Base-by-base conservation (phyloP, 2,329 filamentous ascomycete genomes). In the Beauveria caledonica region DNA sequence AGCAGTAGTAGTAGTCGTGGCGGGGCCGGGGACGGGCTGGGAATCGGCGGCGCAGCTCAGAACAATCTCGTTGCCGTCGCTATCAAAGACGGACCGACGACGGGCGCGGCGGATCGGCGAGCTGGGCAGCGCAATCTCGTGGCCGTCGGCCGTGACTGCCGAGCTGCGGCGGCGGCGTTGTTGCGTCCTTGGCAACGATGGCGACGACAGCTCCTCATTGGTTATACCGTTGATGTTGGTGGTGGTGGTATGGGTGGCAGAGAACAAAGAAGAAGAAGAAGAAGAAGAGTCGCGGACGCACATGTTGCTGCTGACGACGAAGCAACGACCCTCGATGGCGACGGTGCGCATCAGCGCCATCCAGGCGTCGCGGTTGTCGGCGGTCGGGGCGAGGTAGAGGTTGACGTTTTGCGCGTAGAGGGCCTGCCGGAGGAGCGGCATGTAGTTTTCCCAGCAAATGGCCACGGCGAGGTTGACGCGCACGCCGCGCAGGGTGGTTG, bases 371-470 rank as follows among this genome's bases (percentile, higher is more conserved):
- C 92, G 81, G 21, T 80, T 84, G 74, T 97, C 93, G 1, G 92
- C 92, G 0, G 92, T 97, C 0, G 93, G 93, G 0, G 92, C 92
- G 2, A 97, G 83, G 73, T 93, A 97, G 13, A 97, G 76, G 71
- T 96, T 96, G 68, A 97, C 86, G 69, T 96, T 96, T 73, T 97
- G 93, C 2, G 85, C 82, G 72, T 97, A 97, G 42, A 97, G 79
- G 17, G 85, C 82, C 70, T 96, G 89, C 19, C 93, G 84, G 8
- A 97, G 78, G 19, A 97, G 77, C 0, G 92, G 92, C 92, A 96
- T 97, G 76, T 93, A 96, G 72, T 90, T 96, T 73, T 97, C 92
- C 92, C 92, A 97, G 78, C 92, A 96, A 65, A 97, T 95, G 3
- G 92, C 93, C 3, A 89, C 86, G 0, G 88, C 92, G 62, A 97